Conservation (phyloP, 129 eudicot species). For the Flaveria bidentis region DNA sequence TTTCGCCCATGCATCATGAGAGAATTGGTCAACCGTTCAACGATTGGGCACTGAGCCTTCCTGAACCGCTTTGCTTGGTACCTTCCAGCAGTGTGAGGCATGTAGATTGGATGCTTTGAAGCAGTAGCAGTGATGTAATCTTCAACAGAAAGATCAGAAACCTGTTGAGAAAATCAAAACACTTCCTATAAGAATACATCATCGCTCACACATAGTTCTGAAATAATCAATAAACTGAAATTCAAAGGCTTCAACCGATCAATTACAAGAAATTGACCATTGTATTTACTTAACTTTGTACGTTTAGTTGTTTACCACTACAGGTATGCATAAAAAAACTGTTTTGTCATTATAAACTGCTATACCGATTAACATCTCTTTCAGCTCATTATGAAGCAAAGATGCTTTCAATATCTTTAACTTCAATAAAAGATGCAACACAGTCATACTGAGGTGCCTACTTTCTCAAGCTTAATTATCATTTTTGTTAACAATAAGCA, state of each 20-base stretch:
- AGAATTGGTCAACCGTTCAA: constrained; percentile 75
- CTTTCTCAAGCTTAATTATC: too few relatives aligned
- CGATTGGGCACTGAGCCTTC: constrained; percentile 85
- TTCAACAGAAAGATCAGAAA: constrained; percentile 63
- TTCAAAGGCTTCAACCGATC: neutral
- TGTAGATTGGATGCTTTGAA: constrained; percentile 55
- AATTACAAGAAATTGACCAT: neutral
- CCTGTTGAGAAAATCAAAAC: constrained; percentile 30
- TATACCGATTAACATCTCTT: too few relatives aligned
- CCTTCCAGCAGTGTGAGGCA: constrained; percentile 81
- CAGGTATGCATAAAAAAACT: neutral
- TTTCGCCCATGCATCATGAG: constrained; percentile 60
- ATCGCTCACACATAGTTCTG: neutral
- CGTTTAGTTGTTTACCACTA: neutral
- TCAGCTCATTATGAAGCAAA: too few relatives aligned
- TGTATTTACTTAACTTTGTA: neutral
- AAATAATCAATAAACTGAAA: neutral
- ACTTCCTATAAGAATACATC: neutral
- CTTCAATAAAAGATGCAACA: too few relatives aligned
- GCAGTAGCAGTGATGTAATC: constrained; percentile 41
- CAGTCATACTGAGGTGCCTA: too few relatives aligned
- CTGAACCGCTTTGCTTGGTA: constrained; percentile 70
- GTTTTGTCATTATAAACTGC: too few relatives aligned
- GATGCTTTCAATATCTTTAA: too few relatives aligned
- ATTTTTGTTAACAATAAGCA: too few relatives aligned